These are phyloP conservation scores for Nigrospora oryzae DNA, from an alignment of 2,329 filamentous ascomycete genomes.

Conservation along the genomic window DNA sequence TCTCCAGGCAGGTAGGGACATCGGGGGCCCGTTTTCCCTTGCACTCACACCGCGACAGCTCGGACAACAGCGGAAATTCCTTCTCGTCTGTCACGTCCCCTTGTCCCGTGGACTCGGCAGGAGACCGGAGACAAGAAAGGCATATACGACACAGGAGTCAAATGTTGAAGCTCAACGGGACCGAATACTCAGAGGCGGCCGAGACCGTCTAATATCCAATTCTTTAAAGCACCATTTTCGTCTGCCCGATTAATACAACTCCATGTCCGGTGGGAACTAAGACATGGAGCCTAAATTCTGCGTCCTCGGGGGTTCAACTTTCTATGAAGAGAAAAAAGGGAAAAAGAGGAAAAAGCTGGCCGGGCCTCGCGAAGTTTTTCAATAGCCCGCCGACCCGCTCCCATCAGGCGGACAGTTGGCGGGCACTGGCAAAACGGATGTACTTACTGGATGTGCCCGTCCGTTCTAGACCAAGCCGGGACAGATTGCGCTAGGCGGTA, in stretches of 20 bases:
- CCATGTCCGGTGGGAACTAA: slow-evolving; percentile 30
- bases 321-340: slow-evolving; percentile 26
- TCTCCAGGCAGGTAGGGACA: too few relatives aligned
- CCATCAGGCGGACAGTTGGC: too few relatives aligned
- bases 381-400: not conserved
- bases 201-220: slow-evolving; percentile 45
- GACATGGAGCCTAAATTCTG: slow-evolving; percentile 47
- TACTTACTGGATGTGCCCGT: too few relatives aligned
- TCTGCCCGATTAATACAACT: slow-evolving; percentile 55
- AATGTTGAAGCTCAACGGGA: slow-evolving; percentile 59
- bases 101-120: too few relatives aligned
- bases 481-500: too few relatives aligned
- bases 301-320: slow-evolving; percentile 49
- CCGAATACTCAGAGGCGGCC: slow-evolving; percentile 37
- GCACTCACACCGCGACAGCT: too few relatives aligned
- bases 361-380: slow-evolving; percentile 1
- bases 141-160: not conserved
- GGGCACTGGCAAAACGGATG: too few relatives aligned
- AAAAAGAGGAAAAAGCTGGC: slow-evolving; percentile 13
- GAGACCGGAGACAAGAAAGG: too few relatives aligned
- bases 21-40: too few relatives aligned
- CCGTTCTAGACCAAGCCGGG: too few relatives aligned
- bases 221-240: slow-evolving; percentile 53
- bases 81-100: too few relatives aligned
- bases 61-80: too few relatives aligned